phyloP scores from a whole-genome alignment of 148 eudicot genomes.

The Diospyros kaki region DNA sequence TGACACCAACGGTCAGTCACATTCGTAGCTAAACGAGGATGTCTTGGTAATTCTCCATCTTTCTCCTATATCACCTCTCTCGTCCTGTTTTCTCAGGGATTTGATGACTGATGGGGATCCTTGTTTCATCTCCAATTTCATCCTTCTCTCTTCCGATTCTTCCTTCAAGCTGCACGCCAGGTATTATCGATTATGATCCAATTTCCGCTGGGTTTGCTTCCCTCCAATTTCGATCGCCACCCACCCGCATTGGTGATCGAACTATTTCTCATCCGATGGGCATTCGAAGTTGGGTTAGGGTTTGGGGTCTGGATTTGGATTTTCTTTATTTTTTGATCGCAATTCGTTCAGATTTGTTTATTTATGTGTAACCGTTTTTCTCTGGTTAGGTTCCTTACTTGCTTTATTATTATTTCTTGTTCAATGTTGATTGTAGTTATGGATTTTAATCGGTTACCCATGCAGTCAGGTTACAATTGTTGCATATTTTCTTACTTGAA shows the following conservation, averaged over 20 bases:
- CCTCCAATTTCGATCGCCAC: not conserved
- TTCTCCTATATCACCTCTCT: no score
- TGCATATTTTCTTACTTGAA: not conserved
- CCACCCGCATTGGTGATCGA: not conserved
- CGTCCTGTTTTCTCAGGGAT: conserved; percentile 5
- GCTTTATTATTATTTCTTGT: not conserved
- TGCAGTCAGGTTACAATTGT: no score
- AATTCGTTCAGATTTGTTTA: no score
- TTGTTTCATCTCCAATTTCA: conserved; percentile 6
- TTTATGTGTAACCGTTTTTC: no score
- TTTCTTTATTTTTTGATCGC: not conserved
- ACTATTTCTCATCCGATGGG: not conserved
- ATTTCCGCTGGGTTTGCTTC: not conserved
- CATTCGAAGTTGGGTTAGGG: not conserved
- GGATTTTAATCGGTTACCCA: no score
- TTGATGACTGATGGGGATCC: conserved; percentile 5
- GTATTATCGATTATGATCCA: conserved; percentile 11
- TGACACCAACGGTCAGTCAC: conserved; percentile 39
- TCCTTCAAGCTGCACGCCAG: conserved; percentile 29
- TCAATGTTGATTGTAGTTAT: not conserved
- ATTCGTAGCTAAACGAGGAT: conserved; percentile 6
- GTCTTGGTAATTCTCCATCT: conserved; percentile 31
- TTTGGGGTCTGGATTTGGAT: conserved; percentile 7
- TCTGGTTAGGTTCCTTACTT: no score
- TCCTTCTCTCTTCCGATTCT: conserved; percentile 17